These are phyloP conservation scores for Allantophomopsis cytisporea DNA, from an alignment of 2,329 filamentous ascomycete species.

Conservation along the genomic window DNA sequence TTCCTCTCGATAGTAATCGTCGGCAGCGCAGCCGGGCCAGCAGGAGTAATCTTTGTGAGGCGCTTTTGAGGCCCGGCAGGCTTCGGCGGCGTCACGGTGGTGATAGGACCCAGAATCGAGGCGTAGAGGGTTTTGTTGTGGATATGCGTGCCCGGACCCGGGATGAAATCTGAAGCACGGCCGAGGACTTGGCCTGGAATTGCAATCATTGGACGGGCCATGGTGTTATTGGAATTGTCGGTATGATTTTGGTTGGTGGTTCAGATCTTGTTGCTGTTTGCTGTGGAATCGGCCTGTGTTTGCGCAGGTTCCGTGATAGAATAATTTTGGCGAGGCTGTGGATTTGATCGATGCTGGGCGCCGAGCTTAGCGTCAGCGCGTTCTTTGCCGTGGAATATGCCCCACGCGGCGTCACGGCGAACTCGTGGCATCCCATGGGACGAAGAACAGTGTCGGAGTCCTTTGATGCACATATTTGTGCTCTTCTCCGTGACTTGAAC, in stretches of 20 bases:
- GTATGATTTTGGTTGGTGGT: no score
- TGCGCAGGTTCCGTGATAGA: background rate
- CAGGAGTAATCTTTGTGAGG: conserved; percentile 39
- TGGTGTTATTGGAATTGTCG: conserved; percentile 1
- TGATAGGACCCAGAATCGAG: conserved; percentile 66
- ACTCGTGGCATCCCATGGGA: no score
- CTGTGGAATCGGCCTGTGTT: background rate
- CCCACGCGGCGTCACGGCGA: no score
- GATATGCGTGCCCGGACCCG: conserved; percentile 77
- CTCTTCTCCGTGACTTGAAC: no score
- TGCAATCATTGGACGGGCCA: conserved; percentile 35
- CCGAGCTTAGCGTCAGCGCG: no score
- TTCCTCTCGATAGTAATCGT: conserved; percentile 41
- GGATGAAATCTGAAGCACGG: conserved; percentile 46
- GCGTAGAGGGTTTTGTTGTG: conserved; percentile 63
- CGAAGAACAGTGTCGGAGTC: no score
- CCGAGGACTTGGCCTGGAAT: conserved; percentile 77
- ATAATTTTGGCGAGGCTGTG: conserved; percentile 1
- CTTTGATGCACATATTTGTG: no score
- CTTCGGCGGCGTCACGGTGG: conserved; percentile 29
- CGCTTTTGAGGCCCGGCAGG: conserved; percentile 37
- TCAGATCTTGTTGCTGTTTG: conserved; percentile 9
- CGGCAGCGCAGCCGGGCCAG: conserved; percentile 27
- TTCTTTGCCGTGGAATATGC: no score
- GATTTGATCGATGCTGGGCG: conserved; percentile 1